phyloP scores from a whole-genome alignment of 192 early-diverging fungal genomes.

The Entomortierella lignicola region DNA sequence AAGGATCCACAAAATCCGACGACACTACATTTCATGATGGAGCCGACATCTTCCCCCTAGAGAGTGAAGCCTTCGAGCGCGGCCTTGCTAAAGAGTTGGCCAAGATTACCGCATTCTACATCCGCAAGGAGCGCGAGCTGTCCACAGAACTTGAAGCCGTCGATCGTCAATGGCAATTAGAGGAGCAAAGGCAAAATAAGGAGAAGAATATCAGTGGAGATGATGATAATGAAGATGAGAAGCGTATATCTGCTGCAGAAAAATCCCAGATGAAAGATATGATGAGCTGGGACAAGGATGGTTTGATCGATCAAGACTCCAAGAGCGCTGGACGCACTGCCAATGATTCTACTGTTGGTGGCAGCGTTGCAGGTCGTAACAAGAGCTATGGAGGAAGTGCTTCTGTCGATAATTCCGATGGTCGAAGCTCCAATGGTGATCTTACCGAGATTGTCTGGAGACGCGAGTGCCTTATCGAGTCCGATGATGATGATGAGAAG shows the following conservation, averaged over 20 bases:
- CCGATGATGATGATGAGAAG: constrained; percentile 10
- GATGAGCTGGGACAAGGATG: constrained; percentile 51
- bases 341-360: constrained; percentile 31
- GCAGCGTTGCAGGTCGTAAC: constrained; percentile 3
- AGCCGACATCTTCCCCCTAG: constrained; percentile 40
- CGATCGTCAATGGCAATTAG: constrained; percentile 46
- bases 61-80: constrained; percentile 45
- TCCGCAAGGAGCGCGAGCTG: constrained; percentile 85
- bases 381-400: neutral
- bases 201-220: constrained; percentile 6
- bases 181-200: constrained; percentile 29
- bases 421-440: constrained; percentile 27
- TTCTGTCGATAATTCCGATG: constrained; percentile 8
- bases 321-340: constrained; percentile 7
- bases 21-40: constrained; percentile 24
- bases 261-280: constrained; percentile 28
- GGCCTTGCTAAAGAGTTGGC: constrained; percentile 58
- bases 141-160: constrained; percentile 69
- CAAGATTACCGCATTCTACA: constrained; percentile 90
- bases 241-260: constrained; percentile 19
- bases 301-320: constrained; percentile 23
- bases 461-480: constrained; percentile 46
- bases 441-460: constrained; percentile 51
- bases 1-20: constrained; percentile 3
- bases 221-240: constrained; percentile 28